These are phyloP conservation scores for Dendrocalamus sinicus DNA, from an alignment of 176 grass and related monocot genomes.

Conservation along the genomic window DNA sequence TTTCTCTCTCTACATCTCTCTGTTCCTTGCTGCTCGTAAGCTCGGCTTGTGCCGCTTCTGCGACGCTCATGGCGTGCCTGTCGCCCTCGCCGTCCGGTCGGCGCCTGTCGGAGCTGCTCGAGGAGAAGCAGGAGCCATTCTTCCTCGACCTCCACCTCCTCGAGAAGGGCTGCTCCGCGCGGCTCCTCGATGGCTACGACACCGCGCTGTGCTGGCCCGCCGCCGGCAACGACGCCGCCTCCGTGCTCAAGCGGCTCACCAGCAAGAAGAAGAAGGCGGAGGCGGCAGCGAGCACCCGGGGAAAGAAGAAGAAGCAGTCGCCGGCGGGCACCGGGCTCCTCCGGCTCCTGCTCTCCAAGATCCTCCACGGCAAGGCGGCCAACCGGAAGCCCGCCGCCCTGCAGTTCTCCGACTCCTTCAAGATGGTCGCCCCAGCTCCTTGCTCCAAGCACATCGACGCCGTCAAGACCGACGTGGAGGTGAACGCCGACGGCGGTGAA, in stretches of 20 bases:
- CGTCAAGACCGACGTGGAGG: conserved; percentile 3
- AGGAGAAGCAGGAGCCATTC: conserved; percentile 94
- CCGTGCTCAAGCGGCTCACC: conserved; percentile 51
- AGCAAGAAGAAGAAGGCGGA: conserved; percentile 36
- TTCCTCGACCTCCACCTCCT: conserved; percentile 74
- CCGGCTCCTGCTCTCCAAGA: conserved; percentile 60
- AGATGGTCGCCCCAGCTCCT: not conserved
- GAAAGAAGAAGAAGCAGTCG: not conserved
- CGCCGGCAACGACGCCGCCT: not conserved
- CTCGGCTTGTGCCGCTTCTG: not conserved
- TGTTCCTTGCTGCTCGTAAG: not conserved
- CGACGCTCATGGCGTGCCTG: conserved; percentile 47
- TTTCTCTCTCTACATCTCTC: not conserved
- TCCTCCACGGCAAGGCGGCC: conserved; percentile 46
- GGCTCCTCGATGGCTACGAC: conserved; percentile 58
- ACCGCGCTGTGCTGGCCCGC: conserved; percentile 69
- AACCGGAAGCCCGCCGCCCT: conserved; percentile 49
- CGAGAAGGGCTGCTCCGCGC: conserved; percentile 69
- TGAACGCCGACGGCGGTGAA: not conserved
- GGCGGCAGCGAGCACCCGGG: not conserved
- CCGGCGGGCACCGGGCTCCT: conserved; percentile 16
- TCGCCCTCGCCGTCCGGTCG: conserved; percentile 52
- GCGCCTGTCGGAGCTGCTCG: conserved; percentile 79
- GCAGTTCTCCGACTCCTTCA: conserved; percentile 47
- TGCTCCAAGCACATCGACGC: not conserved